phyloP scores from a whole-genome alignment of 345 rosid genomes.

The Durio zibethinus region DNA sequence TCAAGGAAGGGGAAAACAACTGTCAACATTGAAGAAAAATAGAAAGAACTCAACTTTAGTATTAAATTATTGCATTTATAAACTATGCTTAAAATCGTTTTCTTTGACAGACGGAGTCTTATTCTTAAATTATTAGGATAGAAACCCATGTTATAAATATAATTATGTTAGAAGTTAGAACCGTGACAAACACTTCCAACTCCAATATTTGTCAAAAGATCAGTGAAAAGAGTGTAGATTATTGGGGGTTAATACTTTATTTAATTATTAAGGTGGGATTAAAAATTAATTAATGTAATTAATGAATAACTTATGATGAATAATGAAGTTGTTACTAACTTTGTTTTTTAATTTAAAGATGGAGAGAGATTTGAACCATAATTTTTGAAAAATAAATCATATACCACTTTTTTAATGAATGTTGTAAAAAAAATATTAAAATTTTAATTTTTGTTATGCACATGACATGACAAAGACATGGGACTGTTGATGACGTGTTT shows the following conservation, averaged over 20 bases:
- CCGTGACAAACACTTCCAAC: slow-evolving; percentile 21
- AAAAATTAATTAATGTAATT: not conserved
- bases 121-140: slow-evolving; percentile 16
- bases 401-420: too few relatives aligned
- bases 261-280: not conserved
- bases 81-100: not conserved
- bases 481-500: not conserved
- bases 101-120: not conserved
- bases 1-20: not conserved
- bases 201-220: slow-evolving; percentile 10
- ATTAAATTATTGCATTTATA: not conserved
- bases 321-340: not conserved
- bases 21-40: not conserved
- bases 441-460: not conserved
- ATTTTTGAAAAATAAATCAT: too few relatives aligned
- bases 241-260: not conserved
- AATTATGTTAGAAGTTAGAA: slow-evolving; percentile 4
- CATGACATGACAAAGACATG: not conserved
- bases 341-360: not conserved
- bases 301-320: not conserved
- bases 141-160: slow-evolving; percentile 14
- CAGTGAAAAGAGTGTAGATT: not conserved
- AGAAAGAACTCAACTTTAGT: slow-evolving; percentile 11
- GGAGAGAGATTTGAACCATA: not conserved
- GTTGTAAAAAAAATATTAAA: too few relatives aligned